A percentile compares a stretch with the other conserved stretches of the same genome.
Conservation (phyloP, 169 alveolate genomes). For the Plasmodium fragile region DNA sequence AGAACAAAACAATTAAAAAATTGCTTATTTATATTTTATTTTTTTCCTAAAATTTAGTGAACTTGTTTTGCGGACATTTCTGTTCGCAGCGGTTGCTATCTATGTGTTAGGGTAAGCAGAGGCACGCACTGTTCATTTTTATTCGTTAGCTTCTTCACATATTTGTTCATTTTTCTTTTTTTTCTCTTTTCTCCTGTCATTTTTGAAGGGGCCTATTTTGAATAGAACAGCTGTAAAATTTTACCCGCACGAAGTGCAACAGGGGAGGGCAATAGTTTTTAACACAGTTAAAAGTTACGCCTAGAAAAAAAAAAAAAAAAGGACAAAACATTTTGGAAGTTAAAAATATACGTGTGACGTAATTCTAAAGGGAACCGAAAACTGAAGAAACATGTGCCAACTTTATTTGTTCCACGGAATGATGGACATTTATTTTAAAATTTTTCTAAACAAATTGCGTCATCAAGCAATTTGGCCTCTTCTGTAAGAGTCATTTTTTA, state of each 20-base stretch:
- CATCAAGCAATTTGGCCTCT: not conserved
- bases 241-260: not conserved
- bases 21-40: not conserved
- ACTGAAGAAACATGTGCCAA: not conserved
- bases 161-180: not conserved
- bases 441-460: not conserved
- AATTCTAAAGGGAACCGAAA: not conserved
- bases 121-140: not conserved
- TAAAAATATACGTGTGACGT: not conserved
- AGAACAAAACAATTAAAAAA: slow-evolving; percentile 4
- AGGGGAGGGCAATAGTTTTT: not conserved
- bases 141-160: not conserved
- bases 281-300: not conserved
- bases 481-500: not conserved
- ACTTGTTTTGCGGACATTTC: not conserved
- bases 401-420: not conserved
- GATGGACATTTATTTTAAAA: not conserved
- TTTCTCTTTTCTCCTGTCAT: not conserved
- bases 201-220: not conserved
- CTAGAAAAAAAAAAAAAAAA: not conserved
- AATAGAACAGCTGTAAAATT: not conserved
- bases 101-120: not conserved
- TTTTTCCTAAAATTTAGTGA: not conserved
- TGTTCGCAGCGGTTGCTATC: not conserved
- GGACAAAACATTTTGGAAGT: not conserved